These are phyloP conservation scores for Phaffia australis DNA, from an alignment of 768 basidiomycete species.

Conservation along the genomic window DNA sequence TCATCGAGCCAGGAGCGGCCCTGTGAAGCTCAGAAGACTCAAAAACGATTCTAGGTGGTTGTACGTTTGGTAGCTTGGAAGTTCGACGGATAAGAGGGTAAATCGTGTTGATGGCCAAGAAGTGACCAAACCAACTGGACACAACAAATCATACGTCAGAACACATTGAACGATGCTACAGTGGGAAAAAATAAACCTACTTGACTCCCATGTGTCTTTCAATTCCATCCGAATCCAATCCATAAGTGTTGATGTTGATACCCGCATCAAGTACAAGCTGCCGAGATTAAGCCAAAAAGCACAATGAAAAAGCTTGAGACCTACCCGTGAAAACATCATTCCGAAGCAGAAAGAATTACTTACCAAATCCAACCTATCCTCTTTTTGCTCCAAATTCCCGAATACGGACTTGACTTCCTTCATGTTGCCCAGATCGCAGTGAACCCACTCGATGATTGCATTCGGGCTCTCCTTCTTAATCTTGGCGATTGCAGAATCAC, in stretches of 20 bases:
- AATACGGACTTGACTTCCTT: slow-evolving; percentile 34
- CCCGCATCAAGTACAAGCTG: slow-evolving; percentile 32
- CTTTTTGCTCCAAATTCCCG: slow-evolving; percentile 24
- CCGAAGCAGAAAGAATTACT: slow-evolving; percentile 8
- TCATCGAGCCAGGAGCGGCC: slow-evolving; percentile 36
- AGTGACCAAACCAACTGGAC: slow-evolving; percentile 41
- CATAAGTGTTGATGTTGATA: slow-evolving; percentile 34
- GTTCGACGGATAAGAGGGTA: slow-evolving; percentile 41
- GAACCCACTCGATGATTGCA: slow-evolving; percentile 31
- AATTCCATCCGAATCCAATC: slow-evolving; percentile 30
- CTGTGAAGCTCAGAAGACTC: slow-evolving; percentile 42
- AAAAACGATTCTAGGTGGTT: slow-evolving; percentile 41
- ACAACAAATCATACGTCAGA: neutral
- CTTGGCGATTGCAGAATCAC: slow-evolving; percentile 32
- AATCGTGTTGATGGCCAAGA: slow-evolving; percentile 39
- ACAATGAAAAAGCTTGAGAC: too few species aligned
- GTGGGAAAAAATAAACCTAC: too few species aligned
- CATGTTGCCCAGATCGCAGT: slow-evolving; percentile 33
- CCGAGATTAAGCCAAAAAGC: neutral
- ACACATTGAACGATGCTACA: too few species aligned
- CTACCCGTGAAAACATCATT: too few species aligned
- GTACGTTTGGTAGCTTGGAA: slow-evolving; percentile 29
- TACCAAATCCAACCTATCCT: slow-evolving; percentile 33
- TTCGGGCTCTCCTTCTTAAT: slow-evolving; percentile 27
- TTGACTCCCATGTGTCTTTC: slow-evolving; percentile 28